phyloP scores from a whole-genome alignment of 495 filamentous ascomycete genomes.

The Hyaloscypha variabilis region DNA sequence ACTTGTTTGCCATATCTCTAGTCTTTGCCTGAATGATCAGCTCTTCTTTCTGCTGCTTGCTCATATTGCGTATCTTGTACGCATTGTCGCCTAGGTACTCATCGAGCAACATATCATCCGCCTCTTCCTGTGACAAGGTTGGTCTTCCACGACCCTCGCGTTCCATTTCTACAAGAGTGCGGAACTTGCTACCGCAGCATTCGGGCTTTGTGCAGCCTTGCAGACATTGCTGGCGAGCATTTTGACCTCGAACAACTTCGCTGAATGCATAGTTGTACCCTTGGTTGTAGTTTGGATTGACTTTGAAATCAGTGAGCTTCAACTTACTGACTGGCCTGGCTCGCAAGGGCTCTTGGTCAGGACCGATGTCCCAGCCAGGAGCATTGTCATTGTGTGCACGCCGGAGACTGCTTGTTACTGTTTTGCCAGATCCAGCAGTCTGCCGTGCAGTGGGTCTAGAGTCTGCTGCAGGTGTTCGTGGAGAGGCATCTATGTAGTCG shows the following conservation, averaged over 20 bases:
- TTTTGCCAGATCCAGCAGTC: not conserved
- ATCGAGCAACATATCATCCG: conserved; percentile 61
- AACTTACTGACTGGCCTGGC: conserved; percentile 54
- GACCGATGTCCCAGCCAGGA: conserved; percentile 4
- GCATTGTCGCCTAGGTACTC: conserved; percentile 67
- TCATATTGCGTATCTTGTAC: conserved; percentile 49
- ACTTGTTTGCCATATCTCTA: conserved; percentile 65
- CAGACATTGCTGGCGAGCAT: conserved; percentile 69
- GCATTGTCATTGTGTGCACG: not conserved
- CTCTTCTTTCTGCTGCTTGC: conserved; percentile 50
- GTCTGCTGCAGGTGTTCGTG: not conserved
- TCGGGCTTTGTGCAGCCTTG: conserved; percentile 74
- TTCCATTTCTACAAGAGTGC: conserved; percentile 56
- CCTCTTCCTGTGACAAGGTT: conserved; percentile 36
- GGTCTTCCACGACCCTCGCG: conserved; percentile 13
- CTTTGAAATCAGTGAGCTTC: conserved; percentile 72
- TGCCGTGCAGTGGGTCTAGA: not conserved
- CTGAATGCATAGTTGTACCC: conserved; percentile 74
- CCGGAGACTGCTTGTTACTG: not conserved
- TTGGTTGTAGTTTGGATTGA: conserved; percentile 75
- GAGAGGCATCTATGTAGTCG: conserved; percentile 13
- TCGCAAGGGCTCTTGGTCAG: conserved; percentile 51
- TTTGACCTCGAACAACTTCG: conserved; percentile 72
- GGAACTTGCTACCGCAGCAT: conserved; percentile 78
- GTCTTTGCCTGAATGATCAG: conserved; percentile 69